These are phyloP conservation scores for Kalmusia sp. DNA, from an alignment of 2,329 filamentous ascomycete species.

Conservation along the genomic window DNA sequence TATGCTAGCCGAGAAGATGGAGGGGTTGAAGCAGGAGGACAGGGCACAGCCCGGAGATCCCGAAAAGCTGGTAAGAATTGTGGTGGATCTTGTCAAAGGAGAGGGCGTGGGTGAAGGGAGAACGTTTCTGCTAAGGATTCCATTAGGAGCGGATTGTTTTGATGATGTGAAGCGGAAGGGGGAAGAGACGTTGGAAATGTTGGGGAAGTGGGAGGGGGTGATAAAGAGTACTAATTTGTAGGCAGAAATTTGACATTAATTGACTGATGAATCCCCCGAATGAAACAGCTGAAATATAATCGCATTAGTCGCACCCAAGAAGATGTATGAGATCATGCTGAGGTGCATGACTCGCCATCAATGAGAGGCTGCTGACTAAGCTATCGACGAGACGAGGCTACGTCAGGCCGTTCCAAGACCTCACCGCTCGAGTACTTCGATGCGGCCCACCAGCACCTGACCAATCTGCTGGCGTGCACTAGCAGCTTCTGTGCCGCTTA, in stretches of 20 bases:
- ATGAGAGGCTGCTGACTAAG: constrained; percentile 12
- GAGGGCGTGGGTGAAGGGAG: background rate
- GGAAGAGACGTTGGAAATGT: background rate
- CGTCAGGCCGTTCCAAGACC: constrained; percentile 12
- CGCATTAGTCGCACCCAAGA: too few species aligned
- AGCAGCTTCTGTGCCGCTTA: constrained; percentile 15
- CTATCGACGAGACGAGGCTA: background rate
- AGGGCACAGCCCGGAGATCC: constrained; percentile 9
- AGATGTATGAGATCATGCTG: too few species aligned
- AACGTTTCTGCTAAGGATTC: background rate
- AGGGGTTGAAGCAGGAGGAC: constrained; percentile 3
- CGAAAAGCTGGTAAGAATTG: constrained; percentile 31
- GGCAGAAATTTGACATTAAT: too few species aligned
- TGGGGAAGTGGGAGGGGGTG: background rate
- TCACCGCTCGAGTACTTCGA: constrained; percentile 15
- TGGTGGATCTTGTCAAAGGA: constrained; percentile 21
- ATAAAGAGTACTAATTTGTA: background rate
- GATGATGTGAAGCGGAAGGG: background rate
- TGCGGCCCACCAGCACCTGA: constrained; percentile 15
- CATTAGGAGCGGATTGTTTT: background rate
- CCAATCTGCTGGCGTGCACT: constrained; percentile 6
- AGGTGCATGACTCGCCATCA: background rate
- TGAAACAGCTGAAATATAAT: too few species aligned
- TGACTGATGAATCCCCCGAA: too few species aligned
- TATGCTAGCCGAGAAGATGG: background rate